Evolutionary conservation across 2,329 filamentous ascomycete genomes (phyloP), one percentile per base, ranked within the genome.

Genomic region (Penicillium sp.): DNA sequence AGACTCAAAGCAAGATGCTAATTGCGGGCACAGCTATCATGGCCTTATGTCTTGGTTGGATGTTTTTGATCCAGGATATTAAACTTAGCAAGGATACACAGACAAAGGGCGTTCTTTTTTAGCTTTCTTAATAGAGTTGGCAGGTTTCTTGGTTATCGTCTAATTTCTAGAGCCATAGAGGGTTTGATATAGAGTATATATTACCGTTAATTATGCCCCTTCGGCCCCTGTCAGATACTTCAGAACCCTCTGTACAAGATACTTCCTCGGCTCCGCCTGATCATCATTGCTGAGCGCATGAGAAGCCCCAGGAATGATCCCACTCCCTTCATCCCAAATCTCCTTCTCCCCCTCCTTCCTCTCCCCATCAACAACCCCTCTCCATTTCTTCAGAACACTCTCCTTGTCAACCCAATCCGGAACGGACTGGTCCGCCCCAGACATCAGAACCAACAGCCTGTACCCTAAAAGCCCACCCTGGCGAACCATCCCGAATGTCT

Each of bases 401-500:
- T 79, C 71, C 66, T 83, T 83, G 64, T 84, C 76, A n/a, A 84
- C 71, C 71, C 73, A 81, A 21, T 73, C 74, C 0, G 82, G 81
- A 3, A 80, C 74, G 7, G 77, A 76, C 66, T 83, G 78, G 66
- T 84, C 82, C 2, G 75, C 76, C 4, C 80, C 82, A 0, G 81
- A 82, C 29, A 78, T 76, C 55, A 84, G 65, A n/a, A 83, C 79
- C 71, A 83, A 74, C 60, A 82, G 60, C 56, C 75, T 79, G n/a
- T 72, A 67, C 60, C 69, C 76, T 60, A 82, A 62, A 35, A 82
- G 52, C 0, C 76, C 79, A 9, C 67, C 66, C 48, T 73, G 46
- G 6, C 73, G 64, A 15, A 84, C 73, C 73, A 72, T 79, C 6
- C 88, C 84, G 83, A 94, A 96, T 1, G 89, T 89, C 11, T 71